phyloP scores from a whole-genome alignment of 2,329 filamentous ascomycete species.

The Pestalotiopsis sp. region DNA sequence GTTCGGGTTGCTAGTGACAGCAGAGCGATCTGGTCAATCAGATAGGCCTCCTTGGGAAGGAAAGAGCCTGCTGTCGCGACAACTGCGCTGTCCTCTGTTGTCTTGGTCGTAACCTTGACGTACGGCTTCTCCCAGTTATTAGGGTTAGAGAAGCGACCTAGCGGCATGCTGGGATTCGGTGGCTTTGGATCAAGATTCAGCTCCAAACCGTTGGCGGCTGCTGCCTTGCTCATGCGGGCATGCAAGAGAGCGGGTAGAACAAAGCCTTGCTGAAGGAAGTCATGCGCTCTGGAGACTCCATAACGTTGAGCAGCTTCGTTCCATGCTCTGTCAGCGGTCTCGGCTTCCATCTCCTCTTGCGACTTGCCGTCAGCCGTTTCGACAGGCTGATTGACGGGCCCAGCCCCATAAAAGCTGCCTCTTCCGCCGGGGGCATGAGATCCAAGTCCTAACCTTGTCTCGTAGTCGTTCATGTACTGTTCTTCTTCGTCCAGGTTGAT shows the following conservation, averaged over 20 bases:
- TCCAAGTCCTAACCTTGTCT: conserved; percentile 56
- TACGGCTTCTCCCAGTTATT: conserved; percentile 52
- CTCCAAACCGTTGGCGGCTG: conserved; percentile 57
- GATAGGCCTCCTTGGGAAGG: conserved; percentile 72
- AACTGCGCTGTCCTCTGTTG: conserved; percentile 62
- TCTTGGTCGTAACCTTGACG: conserved; percentile 56
- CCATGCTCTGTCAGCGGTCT: conserved; percentile 68
- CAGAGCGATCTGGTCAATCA: conserved; percentile 82
- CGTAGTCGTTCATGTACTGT: conserved; percentile 72
- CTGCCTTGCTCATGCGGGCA: conserved; percentile 60
- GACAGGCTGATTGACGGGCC: conserved; percentile 66
- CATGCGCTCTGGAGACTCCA: conserved; percentile 64
- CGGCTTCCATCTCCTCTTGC: conserved; percentile 67
- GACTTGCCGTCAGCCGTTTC: conserved; percentile 45
- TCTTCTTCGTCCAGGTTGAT: conserved; percentile 89
- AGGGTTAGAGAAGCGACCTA: conserved; percentile 52
- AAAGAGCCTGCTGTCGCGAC: conserved; percentile 68
- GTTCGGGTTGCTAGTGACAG: conserved; percentile 84
- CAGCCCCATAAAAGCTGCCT: conserved; percentile 65
- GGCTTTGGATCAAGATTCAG: conserved; percentile 59
- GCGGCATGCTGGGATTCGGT: conserved; percentile 38
- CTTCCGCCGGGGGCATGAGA: conserved; percentile 58
- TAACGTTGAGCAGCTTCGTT: conserved; percentile 64
- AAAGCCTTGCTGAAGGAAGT: conserved; percentile 71
- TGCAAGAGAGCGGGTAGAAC: conserved; percentile 65